These are phyloP conservation scores for Neurospora sp. DNA, from an alignment of 2,329 filamentous ascomycete genomes.

Conservation along the genomic window DNA sequence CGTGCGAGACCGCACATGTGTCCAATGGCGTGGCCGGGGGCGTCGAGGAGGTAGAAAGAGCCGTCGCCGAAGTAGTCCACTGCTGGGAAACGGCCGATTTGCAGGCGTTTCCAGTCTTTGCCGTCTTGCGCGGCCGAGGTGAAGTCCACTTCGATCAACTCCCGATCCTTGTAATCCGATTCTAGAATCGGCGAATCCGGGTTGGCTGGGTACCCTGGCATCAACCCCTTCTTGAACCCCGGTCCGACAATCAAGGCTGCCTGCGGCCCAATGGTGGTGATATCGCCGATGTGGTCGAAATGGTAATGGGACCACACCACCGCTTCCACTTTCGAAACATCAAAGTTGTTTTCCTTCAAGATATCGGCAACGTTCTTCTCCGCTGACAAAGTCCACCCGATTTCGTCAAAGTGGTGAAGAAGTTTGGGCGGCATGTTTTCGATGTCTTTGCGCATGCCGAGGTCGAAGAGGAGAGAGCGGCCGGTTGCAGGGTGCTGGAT, in stretches of 20 bases:
- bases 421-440: constrained; percentile 23
- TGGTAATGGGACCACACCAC: constrained; percentile 27
- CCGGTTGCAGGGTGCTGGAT: constrained; percentile 16
- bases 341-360: constrained; percentile 12
- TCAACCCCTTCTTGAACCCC: constrained; percentile 29
- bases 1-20: constrained; percentile 28
- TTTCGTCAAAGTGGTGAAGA: not conserved
- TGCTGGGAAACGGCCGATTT: constrained; percentile 14
- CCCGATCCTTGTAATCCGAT: constrained; percentile 19
- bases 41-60: constrained; percentile 19
- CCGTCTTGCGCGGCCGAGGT: not conserved
- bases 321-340: constrained; percentile 11
- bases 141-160: constrained; percentile 16
- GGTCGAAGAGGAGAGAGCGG: constrained; percentile 15
- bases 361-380: constrained; percentile 16
- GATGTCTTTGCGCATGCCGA: constrained; percentile 29
- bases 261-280: constrained; percentile 28
- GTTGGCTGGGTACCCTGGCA: constrained; percentile 34
- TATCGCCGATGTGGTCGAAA: constrained; percentile 40
- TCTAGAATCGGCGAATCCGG: constrained; percentile 20
- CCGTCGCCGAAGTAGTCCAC: constrained; percentile 21
- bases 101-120: constrained; percentile 1
- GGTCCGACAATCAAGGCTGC: constrained; percentile 38
- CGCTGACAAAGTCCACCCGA: constrained; percentile 2
- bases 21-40: constrained; percentile 18